Evolutionary conservation across 352 stramenopile species (phyloP).

Genomic region (Thraustochytrium aureum): DNA sequence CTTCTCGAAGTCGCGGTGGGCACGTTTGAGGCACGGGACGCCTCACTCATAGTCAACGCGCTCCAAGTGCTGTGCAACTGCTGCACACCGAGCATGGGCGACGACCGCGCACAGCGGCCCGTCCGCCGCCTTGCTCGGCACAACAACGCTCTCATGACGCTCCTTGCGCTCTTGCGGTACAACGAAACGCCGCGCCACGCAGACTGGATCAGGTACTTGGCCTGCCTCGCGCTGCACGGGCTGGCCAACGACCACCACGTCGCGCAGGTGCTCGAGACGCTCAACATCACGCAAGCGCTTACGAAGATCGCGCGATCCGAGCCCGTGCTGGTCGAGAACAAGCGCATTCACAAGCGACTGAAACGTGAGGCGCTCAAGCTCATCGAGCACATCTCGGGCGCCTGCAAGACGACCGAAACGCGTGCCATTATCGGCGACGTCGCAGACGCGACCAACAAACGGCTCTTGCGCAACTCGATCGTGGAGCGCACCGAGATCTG

Average conservation of each 20-base stretch:
- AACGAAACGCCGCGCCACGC: conserved; percentile 77
- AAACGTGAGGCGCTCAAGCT: conserved; percentile 75
- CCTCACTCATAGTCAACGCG: background rate
- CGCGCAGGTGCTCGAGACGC: conserved; percentile 73
- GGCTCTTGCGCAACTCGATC: conserved; percentile 65
- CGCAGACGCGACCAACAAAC: conserved; percentile 46
- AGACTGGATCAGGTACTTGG: conserved; percentile 73
- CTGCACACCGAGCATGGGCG: conserved; percentile 32
- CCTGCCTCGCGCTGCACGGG: conserved; percentile 72
- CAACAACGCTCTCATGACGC: conserved; percentile 50
- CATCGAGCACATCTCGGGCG: conserved; percentile 77
- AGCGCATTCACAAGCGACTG: conserved; percentile 77
- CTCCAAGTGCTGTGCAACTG: conserved; percentile 48
- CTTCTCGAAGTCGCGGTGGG: conserved; percentile 21
- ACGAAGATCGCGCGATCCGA: conserved; percentile 78
- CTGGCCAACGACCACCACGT: conserved; percentile 77
- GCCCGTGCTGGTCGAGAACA: conserved; percentile 76
- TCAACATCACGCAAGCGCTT: conserved; percentile 65
- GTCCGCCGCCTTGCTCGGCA: conserved; percentile 33
- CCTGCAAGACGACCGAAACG: conserved; percentile 69
- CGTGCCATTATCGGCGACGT: conserved; percentile 39
- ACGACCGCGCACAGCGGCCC: conserved; percentile 42
- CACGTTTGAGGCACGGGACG: conserved; percentile 28
- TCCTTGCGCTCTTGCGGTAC: conserved; percentile 68
- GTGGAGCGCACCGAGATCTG: conserved; percentile 77